A percentile compares a stretch with the other conserved stretches of the same genome.
These are phyloP conservation scores for Ophiostoma ips DNA, from an alignment of 2,329 filamentous ascomycete genomes.

Conservation along the genomic window DNA sequence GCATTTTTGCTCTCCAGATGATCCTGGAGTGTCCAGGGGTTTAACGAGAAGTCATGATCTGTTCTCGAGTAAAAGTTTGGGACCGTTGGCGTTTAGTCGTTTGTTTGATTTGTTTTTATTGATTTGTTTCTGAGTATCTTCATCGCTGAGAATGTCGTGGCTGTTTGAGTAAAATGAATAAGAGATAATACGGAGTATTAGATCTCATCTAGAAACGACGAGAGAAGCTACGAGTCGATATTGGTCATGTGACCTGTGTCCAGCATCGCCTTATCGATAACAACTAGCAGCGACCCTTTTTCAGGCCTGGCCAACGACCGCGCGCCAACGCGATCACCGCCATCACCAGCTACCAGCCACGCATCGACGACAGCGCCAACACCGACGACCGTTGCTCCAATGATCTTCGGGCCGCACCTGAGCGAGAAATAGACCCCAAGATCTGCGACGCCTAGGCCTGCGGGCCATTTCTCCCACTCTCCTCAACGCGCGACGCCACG, in stretches of 20 bases:
- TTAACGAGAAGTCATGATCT: constrained; percentile 7
- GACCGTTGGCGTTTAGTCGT: constrained; percentile 1
- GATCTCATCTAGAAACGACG: too few relatives aligned
- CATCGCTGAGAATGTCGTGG: neutral
- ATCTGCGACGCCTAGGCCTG: constrained; percentile 3
- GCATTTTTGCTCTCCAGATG: neutral
- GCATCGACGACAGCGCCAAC: neutral
- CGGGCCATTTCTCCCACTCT: constrained; percentile 4
- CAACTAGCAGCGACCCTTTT: too few relatives aligned
- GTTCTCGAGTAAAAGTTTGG: constrained; percentile 1
- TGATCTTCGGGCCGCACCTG: neutral
- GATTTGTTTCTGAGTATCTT: neutral
- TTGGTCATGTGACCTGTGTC: too few relatives aligned
- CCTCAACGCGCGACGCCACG: constrained; percentile 1
- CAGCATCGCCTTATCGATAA: too few relatives aligned
- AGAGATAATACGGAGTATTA: neutral
- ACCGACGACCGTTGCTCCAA: too few relatives aligned
- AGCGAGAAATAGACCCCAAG: neutral
- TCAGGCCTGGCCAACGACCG: too few relatives aligned
- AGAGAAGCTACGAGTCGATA: too few relatives aligned
- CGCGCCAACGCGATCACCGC: too few relatives aligned
- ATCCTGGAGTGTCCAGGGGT: neutral
- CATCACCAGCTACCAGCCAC: too few relatives aligned
- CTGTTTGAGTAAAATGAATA: neutral
- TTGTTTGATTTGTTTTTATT: neutral